Percentiles rank a stretch among this genome's conserved stretches.
These are phyloP conservation scores for Hordeum pubiflorum DNA, from an alignment of 202 grass and related monocot genomes.

Conservation along the genomic window DNA sequence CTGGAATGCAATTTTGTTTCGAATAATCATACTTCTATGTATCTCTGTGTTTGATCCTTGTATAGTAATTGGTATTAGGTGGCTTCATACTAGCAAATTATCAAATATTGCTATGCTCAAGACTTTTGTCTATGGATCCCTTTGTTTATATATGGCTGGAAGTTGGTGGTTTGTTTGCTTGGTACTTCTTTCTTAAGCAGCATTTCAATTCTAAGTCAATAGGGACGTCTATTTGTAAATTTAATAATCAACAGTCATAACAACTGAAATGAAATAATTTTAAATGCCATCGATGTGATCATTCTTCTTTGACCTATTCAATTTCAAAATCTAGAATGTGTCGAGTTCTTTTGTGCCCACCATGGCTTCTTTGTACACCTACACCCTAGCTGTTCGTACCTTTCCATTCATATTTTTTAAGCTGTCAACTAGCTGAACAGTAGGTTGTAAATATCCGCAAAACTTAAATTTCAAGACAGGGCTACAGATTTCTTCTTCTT, in stretches of 20 bases:
- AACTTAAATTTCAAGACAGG: not conserved
- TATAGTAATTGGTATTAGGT: constrained; percentile 4
- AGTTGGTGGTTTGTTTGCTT: not conserved
- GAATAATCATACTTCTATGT: constrained; percentile 4
- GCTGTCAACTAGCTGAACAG: not conserved
- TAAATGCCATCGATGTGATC: constrained; percentile 8
- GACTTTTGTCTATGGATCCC: not conserved
- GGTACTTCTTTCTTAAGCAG: constrained; percentile 2
- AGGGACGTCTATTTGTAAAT: not conserved
- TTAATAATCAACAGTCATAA: not conserved
- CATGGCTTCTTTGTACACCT: constrained; percentile 12
- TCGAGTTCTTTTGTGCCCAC: constrained; percentile 8
- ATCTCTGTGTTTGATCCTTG: not conserved
- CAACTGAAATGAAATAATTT: constrained; percentile 4
- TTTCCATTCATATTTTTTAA: constrained; percentile 19
- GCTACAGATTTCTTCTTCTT: not conserved
- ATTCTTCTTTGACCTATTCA: constrained; percentile 25
- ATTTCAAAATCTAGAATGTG: constrained; percentile 6
- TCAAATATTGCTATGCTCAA: not conserved
- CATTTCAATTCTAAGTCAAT: not conserved
- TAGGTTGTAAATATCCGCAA: not conserved
- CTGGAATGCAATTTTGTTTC: not conserved
- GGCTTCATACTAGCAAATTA: constrained; percentile 12
- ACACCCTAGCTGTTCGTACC: not conserved
- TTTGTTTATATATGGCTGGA: not conserved